Evolutionary conservation across 106 monocot genomes (phyloP).

Genomic region (Dioscorea zingiberensis): DNA sequence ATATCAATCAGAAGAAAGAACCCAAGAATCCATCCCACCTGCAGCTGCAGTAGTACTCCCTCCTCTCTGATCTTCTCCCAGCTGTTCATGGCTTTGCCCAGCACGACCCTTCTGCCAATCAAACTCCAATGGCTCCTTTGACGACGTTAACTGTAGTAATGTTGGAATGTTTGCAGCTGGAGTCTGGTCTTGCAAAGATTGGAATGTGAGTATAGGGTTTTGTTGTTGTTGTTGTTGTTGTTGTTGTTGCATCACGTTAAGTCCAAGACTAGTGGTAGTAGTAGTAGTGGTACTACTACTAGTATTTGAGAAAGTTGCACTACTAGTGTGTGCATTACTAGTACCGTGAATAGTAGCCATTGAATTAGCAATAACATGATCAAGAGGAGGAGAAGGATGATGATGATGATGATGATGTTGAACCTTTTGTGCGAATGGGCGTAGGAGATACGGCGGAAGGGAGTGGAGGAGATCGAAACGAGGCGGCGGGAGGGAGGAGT

Average conservation of each 20-base stretch:
- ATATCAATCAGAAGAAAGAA: not conserved
- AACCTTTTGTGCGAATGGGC: conserved; percentile 49
- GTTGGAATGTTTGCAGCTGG: not conserved
- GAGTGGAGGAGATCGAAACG: conserved; percentile 29
- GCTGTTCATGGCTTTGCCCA: not conserved
- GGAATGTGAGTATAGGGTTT: too few species aligned
- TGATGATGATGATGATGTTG: not conserved
- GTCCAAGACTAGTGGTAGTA: not conserved
- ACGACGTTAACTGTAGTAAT: too few species aligned
- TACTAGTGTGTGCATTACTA: not conserved
- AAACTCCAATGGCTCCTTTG: too few species aligned
- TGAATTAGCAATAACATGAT: not conserved
- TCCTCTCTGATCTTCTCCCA: not conserved
- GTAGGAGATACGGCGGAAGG: conserved; percentile 23
- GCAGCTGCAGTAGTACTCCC: not conserved
- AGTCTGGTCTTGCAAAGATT: too few species aligned
- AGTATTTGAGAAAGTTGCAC: not conserved
- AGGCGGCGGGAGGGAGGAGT: conserved; percentile 21
- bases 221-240: too few species aligned
- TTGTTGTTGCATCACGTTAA: too few species aligned
- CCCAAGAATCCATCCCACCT: not conserved
- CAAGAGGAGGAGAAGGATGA: not conserved
- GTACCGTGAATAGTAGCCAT: not conserved
- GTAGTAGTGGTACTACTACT: not conserved
- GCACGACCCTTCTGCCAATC: not conserved